A percentile compares a stretch with the other conserved stretches of the same genome.
These are phyloP conservation scores for Eryngium alpinum DNA, from an alignment of 140 eudicot species.

Conservation along the genomic window DNA sequence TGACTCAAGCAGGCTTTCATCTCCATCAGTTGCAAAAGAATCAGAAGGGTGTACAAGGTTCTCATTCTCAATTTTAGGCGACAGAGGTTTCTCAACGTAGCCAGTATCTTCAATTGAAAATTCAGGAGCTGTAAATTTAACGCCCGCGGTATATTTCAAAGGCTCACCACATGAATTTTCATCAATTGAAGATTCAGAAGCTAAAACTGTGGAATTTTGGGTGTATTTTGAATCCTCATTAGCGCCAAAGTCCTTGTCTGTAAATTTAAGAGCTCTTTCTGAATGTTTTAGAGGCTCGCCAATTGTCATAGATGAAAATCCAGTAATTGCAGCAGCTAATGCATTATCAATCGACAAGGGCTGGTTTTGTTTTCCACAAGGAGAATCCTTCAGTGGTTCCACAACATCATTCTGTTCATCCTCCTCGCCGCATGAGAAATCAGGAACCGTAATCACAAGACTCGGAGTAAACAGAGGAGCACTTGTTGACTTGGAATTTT, in stretches of 20 bases:
- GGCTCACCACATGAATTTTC: slow-evolving; percentile 18
- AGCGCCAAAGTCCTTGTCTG: slow-evolving; percentile 3
- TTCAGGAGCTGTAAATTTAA: slow-evolving; percentile 37
- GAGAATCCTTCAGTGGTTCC: slow-evolving; percentile 30
- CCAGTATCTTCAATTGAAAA: slow-evolving; percentile 26
- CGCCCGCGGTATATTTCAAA: slow-evolving; percentile 22
- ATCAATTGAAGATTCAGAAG: slow-evolving; percentile 17
- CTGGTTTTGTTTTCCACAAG: slow-evolving; percentile 33
- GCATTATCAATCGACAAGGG: slow-evolving; percentile 68
- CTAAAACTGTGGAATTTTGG: slow-evolving; percentile 12
- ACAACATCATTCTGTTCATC: slow-evolving; percentile 39
- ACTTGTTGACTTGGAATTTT: slow-evolving; percentile 11
- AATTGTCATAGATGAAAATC: slow-evolving; percentile 46
- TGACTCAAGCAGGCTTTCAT: not conserved
- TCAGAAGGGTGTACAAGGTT: not conserved
- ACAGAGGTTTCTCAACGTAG: slow-evolving; percentile 13
- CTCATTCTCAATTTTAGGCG: slow-evolving; percentile 2
- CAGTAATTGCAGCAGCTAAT: slow-evolving; percentile 78
- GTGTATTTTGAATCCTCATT: slow-evolving; percentile 13
- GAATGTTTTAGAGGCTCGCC: slow-evolving; percentile 24
- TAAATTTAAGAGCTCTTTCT: not conserved
- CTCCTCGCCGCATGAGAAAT: slow-evolving; percentile 47
- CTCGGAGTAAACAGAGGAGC: slow-evolving; percentile 34
- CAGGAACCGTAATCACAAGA: slow-evolving; percentile 43
- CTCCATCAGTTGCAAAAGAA: slow-evolving; percentile 5